Evolutionary conservation across 305 asterid species (phyloP).

Genomic region (Fraxinus xanthoxyloides): DNA sequence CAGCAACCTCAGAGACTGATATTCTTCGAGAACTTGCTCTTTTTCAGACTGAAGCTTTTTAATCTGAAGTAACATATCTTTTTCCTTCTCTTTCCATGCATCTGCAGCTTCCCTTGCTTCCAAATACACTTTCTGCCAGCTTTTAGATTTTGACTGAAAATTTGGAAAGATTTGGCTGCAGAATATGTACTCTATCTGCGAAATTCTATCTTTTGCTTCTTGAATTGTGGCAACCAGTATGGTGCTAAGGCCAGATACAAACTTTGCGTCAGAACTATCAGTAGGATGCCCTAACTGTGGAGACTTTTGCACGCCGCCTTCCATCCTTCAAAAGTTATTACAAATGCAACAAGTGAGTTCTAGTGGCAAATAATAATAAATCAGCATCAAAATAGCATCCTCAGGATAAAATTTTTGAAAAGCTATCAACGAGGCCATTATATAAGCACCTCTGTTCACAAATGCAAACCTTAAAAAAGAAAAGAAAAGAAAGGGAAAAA

Average conservation of each 20-base stretch:
- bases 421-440: background rate
- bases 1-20: conserved; percentile 50
- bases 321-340: conserved; percentile 40
- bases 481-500: background rate
- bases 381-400: background rate
- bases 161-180: conserved; percentile 75
- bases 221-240: conserved; percentile 79
- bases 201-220: conserved; percentile 83
- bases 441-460: background rate
- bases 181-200: conserved; percentile 84
- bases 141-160: conserved; percentile 43
- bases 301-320: conserved; percentile 37
- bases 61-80: conserved; percentile 50
- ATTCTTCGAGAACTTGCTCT: conserved; percentile 55
- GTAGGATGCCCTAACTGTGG: conserved; percentile 39
- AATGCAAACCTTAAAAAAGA: background rate
- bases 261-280: conserved; percentile 51
- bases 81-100: conserved; percentile 62
- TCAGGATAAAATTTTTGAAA: background rate
- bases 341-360: conserved; percentile 9
- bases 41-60: conserved; percentile 53
- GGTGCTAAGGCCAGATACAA: conserved; percentile 69
- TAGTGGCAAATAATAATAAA: background rate
- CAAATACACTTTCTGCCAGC: conserved; percentile 49
- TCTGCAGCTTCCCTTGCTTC: conserved; percentile 73